Evolutionary conservation across 257 asterid species (phyloP).

Genomic region (Thymus mandschuricus): DNA sequence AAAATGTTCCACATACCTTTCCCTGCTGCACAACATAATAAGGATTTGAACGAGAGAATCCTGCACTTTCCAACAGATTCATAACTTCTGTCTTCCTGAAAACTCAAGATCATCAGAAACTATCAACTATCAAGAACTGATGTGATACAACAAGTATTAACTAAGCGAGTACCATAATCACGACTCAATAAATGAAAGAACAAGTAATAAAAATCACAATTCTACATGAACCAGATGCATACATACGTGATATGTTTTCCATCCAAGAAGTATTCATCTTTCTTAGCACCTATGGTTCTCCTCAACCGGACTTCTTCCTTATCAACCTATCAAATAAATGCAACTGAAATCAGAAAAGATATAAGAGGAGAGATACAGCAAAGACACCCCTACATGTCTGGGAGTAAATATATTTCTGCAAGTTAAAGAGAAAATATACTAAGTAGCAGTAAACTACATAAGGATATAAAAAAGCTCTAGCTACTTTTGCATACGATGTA

Average conservation of each 20-base stretch:
- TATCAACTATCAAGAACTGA: constrained; percentile 23
- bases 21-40: constrained; percentile 99
- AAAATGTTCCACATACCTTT: constrained; percentile 50
- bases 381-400: constrained; percentile 15
- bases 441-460: constrained; percentile 8
- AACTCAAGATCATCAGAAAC: constrained; percentile 32
- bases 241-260: constrained; percentile 98
- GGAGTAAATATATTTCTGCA: constrained; percentile 7
- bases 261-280: constrained; percentile 96
- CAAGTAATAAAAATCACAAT: constrained; percentile 14
- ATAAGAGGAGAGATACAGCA: neutral
- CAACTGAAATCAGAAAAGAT: constrained; percentile 28
- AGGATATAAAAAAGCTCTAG: neutral
- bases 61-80: constrained; percentile 99
- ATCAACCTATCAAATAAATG: constrained; percentile 68
- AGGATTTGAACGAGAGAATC: constrained; percentile 99
- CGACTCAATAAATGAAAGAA: constrained; percentile 8
- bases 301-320: constrained; percentile 97
- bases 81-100: constrained; percentile 97
- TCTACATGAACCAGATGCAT: constrained; percentile 18
- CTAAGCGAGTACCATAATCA: constrained; percentile 4
- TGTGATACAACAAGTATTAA: constrained; percentile 15
- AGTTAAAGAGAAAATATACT: constrained; percentile 1
- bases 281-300: constrained; percentile 94
- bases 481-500: constrained; percentile 1